Evolutionary conservation across 2,329 filamentous ascomycete species (phyloP).

Genomic region (Seiridium unicorne): DNA sequence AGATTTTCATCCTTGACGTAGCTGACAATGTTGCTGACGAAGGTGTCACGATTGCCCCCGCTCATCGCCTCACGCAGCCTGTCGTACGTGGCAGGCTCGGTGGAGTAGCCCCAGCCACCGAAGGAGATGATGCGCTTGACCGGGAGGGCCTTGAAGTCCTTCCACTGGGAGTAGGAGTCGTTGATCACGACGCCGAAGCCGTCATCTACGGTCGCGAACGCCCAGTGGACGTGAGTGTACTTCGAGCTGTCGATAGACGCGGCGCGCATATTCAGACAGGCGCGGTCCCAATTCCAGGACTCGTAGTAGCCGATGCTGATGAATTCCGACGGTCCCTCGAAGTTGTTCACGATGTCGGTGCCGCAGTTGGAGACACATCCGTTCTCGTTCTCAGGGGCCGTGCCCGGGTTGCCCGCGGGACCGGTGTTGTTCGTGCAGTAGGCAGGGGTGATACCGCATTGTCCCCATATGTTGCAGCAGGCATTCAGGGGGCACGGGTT

Average conservation of each 20-base stretch:
- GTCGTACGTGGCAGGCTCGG: conserved; percentile 27
- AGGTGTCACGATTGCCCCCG: conserved; percentile 26
- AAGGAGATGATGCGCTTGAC: conserved; percentile 37
- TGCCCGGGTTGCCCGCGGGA: neutral
- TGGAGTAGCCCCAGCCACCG: conserved; percentile 43
- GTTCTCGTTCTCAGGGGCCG: neutral
- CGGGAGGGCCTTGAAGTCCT: conserved; percentile 20
- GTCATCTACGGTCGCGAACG: conserved; percentile 23
- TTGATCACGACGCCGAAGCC: neutral
- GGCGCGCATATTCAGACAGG: conserved; percentile 15
- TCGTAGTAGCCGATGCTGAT: conserved; percentile 15
- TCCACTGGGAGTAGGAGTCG: neutral
- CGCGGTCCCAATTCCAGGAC: conserved; percentile 11
- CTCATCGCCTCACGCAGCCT: conserved; percentile 33
- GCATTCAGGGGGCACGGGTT: conserved; percentile 18
- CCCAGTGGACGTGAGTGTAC: conserved; percentile 26
- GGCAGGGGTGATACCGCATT: conserved; percentile 31
- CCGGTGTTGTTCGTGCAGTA: conserved; percentile 8
- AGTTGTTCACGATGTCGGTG: conserved; percentile 10
- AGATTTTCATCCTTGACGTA: conserved; percentile 29
- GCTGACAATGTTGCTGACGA: conserved; percentile 27
- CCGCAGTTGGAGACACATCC: conserved; percentile 15
- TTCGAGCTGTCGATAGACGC: conserved; percentile 11
- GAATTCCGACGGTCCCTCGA: neutral
- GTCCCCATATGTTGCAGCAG: conserved; percentile 18